These are phyloP conservation scores for Crepidotus variabilis DNA, from an alignment of 768 basidiomycete genomes.

Conservation along the genomic window DNA sequence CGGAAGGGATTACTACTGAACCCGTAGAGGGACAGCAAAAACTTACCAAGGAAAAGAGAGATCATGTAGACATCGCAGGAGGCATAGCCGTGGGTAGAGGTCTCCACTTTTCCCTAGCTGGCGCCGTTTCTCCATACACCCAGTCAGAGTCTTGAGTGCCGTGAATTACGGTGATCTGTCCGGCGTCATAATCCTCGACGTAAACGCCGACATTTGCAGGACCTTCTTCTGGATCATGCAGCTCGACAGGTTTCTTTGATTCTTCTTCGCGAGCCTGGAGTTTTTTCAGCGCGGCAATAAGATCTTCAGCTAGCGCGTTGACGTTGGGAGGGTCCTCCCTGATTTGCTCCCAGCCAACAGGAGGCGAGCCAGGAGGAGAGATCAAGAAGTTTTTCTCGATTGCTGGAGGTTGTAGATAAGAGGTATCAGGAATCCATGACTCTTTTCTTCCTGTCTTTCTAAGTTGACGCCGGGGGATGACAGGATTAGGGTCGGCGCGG, in stretches of 20 bases:
- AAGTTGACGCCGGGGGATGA: slow-evolving; percentile 33
- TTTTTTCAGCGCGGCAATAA: slow-evolving; percentile 72
- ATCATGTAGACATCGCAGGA: slow-evolving; percentile 33
- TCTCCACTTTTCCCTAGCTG: slow-evolving; percentile 48
- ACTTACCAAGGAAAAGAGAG: slow-evolving; percentile 16
- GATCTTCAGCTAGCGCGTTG: slow-evolving; percentile 80
- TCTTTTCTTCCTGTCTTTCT: slow-evolving; percentile 10
- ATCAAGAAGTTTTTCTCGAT: slow-evolving; percentile 94
- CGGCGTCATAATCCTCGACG: slow-evolving; percentile 67
- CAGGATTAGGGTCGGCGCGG: slow-evolving; percentile 68
- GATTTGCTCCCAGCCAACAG: slow-evolving; percentile 93
- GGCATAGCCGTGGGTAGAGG: slow-evolving; percentile 55
- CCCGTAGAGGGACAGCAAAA: slow-evolving; percentile 1
- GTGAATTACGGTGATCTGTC: slow-evolving; percentile 24
- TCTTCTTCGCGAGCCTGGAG: slow-evolving; percentile 52
- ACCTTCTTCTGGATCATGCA: slow-evolving; percentile 66
- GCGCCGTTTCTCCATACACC: slow-evolving; percentile 58
- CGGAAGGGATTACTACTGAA: slow-evolving; percentile 17
- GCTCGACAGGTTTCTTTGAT: slow-evolving; percentile 37
- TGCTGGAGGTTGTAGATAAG: slow-evolving; percentile 72
- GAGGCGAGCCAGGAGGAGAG: slow-evolving; percentile 96
- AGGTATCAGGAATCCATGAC: slow-evolving; percentile 34
- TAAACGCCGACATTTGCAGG: slow-evolving; percentile 68
- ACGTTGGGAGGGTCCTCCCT: slow-evolving; percentile 88
- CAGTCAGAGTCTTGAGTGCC: slow-evolving; percentile 48